phyloP scores from a whole-genome alignment of 306 rosid species.

The Luffa acutangula region DNA sequence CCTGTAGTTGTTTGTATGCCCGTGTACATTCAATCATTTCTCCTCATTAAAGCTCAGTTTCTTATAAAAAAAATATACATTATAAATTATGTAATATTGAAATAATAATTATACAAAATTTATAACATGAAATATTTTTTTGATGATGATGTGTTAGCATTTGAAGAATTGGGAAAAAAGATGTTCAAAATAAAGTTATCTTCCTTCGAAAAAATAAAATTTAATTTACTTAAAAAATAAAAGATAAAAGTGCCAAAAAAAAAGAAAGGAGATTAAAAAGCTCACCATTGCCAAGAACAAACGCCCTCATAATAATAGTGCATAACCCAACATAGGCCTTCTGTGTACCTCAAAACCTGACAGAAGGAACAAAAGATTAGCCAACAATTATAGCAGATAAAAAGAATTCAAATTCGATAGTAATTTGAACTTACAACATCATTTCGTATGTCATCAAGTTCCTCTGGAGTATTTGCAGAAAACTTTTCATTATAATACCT shows the following conservation, averaged over 20 bases:
- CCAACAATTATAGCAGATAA: constrained; percentile 9
- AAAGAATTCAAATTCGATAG: neutral
- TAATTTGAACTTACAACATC: constrained; percentile 72
- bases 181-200: neutral
- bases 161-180: neutral
- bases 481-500: constrained; percentile 92
- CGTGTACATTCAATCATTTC: too few relatives aligned
- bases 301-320: constrained; percentile 97
- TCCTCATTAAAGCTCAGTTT: too few relatives aligned
- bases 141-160: neutral
- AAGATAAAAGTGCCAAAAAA: neutral
- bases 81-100: too few relatives aligned
- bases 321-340: constrained; percentile 98
- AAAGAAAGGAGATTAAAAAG: neutral
- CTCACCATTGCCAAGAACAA: constrained; percentile 97
- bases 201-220: neutral
- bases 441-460: constrained; percentile 60
- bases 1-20: too few relatives aligned
- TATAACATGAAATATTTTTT: neutral
- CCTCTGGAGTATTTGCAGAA: constrained; percentile 69
- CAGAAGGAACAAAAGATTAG: constrained; percentile 14
- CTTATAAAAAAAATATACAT: too few relatives aligned
- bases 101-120: too few relatives aligned
- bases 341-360: constrained; percentile 87
- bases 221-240: neutral